Evolutionary conservation across 202 grass and related monocot genomes (phyloP).

Genomic region (Brachypodium distachyon): DNA sequence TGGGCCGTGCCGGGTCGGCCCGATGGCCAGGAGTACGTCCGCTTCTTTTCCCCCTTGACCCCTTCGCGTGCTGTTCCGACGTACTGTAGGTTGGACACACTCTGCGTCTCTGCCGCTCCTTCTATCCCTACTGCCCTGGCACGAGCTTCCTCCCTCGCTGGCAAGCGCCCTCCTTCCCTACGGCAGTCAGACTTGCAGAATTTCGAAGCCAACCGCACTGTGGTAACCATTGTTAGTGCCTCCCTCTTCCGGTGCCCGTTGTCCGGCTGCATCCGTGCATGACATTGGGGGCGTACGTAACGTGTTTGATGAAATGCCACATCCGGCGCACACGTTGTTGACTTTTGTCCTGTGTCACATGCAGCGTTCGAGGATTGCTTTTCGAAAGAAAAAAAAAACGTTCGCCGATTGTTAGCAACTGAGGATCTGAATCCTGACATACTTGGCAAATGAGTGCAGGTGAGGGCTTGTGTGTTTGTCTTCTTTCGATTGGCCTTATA

Average conservation of each 20-base stretch:
- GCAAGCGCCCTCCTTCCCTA: neutral
- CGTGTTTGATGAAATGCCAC: constrained; percentile 9
- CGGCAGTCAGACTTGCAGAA: neutral
- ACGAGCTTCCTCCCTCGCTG: neutral
- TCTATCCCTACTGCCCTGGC: neutral
- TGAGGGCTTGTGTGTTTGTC: neutral
- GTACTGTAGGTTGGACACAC: too few species aligned
- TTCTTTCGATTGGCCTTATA: neutral
- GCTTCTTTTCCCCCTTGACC: neutral
- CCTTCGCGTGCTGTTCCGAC: neutral
- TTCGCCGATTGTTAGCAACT: too few species aligned
- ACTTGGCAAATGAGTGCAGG: constrained; percentile 38
- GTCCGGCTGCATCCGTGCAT: neutral
- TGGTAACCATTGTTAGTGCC: neutral
- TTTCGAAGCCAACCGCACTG: neutral
- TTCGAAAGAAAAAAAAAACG: too few species aligned
- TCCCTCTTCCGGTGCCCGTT: neutral
- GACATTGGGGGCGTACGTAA: neutral
- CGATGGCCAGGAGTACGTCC: neutral
- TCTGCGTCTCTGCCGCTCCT: neutral
- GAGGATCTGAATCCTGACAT: neutral
- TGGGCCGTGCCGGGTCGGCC: too few species aligned
- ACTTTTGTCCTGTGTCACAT: neutral
- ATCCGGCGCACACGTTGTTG: neutral
- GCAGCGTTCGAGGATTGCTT: constrained; percentile 3